A percentile compares a stretch with the other conserved stretches of the same genome.
Evolutionary conservation across 2,329 filamentous ascomycete species (phyloP).

Genomic region (Huntiella bhutanensis): DNA sequence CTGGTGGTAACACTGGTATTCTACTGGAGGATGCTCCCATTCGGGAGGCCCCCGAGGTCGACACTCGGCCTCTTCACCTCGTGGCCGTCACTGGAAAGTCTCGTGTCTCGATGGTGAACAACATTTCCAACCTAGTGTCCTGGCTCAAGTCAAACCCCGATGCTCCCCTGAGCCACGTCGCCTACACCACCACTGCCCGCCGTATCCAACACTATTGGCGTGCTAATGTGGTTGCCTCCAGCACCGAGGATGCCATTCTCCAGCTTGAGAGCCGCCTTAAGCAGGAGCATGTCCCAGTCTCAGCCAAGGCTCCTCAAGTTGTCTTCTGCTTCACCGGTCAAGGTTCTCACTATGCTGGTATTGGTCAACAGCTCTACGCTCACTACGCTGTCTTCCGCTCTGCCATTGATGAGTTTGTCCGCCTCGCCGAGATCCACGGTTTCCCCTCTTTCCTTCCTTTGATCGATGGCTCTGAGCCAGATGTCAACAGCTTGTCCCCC

Average conservation of each 20-base stretch:
- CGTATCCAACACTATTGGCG: slow-evolving; percentile 41
- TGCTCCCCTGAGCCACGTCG: slow-evolving; percentile 36
- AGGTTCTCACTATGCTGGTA: slow-evolving; percentile 32
- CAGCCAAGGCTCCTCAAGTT: slow-evolving; percentile 24
- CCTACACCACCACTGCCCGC: slow-evolving; percentile 51
- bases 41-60: slow-evolving; percentile 25
- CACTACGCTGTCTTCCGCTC: slow-evolving; percentile 28
- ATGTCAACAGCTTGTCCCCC: slow-evolving; percentile 27
- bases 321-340: slow-evolving; percentile 38
- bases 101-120: slow-evolving; percentile 36
- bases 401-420: slow-evolving; percentile 38
- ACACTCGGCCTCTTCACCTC: slow-evolving; percentile 38
- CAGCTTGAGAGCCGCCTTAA: slow-evolving; percentile 35
- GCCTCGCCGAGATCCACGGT: slow-evolving; percentile 28
- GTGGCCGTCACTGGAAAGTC: slow-evolving; percentile 39
- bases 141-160: slow-evolving; percentile 35
- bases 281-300: slow-evolving; percentile 30
- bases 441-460: slow-evolving; percentile 36
- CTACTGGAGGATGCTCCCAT: slow-evolving; percentile 43
- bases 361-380: slow-evolving; percentile 31
- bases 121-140: slow-evolving; percentile 33
- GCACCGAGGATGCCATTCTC: slow-evolving; percentile 23
- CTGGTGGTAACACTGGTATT: slow-evolving; percentile 52
- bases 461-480: slow-evolving; percentile 24
- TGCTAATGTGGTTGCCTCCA: slow-evolving; percentile 27